Conservation (phyloP, 164 flowering plant genomes). For the Kalanchoe fedtschenkoi region DNA sequence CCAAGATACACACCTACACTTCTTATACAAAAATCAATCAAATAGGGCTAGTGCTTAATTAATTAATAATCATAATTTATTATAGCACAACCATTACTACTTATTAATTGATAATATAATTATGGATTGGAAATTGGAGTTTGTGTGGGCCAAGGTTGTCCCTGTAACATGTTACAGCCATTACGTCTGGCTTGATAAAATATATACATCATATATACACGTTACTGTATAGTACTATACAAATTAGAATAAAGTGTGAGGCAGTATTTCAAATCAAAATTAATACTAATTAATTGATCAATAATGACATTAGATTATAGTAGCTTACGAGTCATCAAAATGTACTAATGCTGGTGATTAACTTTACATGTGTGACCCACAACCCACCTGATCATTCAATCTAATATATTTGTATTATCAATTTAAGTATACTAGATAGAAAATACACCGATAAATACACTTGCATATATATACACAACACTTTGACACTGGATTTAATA, state of each 20-base stretch:
- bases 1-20: background rate
- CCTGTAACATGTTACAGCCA: background rate
- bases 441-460: too few relatives aligned
- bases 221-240: background rate
- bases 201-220: too few relatives aligned
- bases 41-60: background rate
- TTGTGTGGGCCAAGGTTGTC: background rate
- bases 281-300: background rate
- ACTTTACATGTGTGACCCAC: conserved; percentile 1
- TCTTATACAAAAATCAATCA: background rate
- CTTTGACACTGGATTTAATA: too few relatives aligned
- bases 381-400: conserved; percentile 11
- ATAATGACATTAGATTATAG: background rate
- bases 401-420: too few relatives aligned
- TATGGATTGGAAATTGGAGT: background rate
- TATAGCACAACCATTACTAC: background rate
- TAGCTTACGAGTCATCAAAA: background rate
- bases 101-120: background rate
- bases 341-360: conserved; percentile 2
- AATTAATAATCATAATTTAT: too few relatives aligned
- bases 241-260: too few relatives aligned
- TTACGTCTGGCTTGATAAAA: too few relatives aligned
- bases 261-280: background rate
- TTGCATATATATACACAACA: too few relatives aligned
- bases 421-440: too few relatives aligned